Evolutionary conservation across 2,329 filamentous ascomycete species (phyloP).

Genomic region (Phoma sp.): DNA sequence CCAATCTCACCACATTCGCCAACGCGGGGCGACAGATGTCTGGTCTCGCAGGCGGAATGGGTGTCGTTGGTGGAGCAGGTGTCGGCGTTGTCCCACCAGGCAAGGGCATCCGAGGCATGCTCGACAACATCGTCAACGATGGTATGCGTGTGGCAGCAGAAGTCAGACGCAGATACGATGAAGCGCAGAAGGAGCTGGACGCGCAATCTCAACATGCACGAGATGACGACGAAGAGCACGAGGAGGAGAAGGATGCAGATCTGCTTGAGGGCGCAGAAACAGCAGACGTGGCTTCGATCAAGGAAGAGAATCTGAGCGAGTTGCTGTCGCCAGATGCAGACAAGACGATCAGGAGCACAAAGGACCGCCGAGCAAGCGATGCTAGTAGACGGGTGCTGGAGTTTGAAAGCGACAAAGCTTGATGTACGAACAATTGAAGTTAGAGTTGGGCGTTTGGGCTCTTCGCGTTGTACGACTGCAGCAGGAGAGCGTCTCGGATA

Average conservation of each 20-base stretch:
- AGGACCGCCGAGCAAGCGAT: constrained; percentile 43
- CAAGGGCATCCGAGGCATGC: constrained; percentile 85
- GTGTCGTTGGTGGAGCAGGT: constrained; percentile 54
- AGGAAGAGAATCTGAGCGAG: constrained; percentile 27
- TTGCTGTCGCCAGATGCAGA: constrained; percentile 28
- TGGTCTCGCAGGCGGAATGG: constrained; percentile 47
- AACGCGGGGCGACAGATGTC: constrained; percentile 64
- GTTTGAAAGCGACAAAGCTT: constrained; percentile 45
- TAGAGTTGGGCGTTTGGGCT: constrained; percentile 14
- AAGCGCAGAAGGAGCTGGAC: constrained; percentile 91
- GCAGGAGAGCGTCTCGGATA: background rate
- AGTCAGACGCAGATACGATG: constrained; percentile 90
- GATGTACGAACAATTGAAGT: constrained; percentile 12
- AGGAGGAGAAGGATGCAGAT: constrained; percentile 54
- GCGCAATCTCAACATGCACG: constrained; percentile 70
- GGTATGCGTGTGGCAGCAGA: constrained; percentile 96
- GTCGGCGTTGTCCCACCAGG: constrained; percentile 66
- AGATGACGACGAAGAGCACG: constrained; percentile 69
- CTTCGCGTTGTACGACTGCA: constrained; percentile 2
- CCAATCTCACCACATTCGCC: constrained; percentile 85
- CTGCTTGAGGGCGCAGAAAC: constrained; percentile 60
- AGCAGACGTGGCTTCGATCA: constrained; percentile 49
- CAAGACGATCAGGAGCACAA: constrained; percentile 36
- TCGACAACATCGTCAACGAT: constrained; percentile 97
- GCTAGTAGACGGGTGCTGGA: constrained; percentile 47